Evolutionary conservation across 805 yeast genomes (phyloP), one percentile per base, ranked within the genome.

Genomic region (Wickerhamiella musiphila): DNA sequence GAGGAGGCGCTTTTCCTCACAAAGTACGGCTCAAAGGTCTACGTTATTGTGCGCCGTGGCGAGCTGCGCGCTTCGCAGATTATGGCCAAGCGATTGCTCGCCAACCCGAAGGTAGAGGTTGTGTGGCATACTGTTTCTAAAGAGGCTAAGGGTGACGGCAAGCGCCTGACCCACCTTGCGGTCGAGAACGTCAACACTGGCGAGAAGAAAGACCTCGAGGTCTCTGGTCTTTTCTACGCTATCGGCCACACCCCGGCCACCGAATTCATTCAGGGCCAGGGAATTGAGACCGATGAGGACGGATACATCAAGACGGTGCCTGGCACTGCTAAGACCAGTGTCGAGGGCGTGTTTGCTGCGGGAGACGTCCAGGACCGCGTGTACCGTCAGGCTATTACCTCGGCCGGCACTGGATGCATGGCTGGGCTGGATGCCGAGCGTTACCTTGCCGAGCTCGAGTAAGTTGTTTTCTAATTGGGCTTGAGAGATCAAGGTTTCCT

Each of bases 361-460:
- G 98, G 98, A 61, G 98, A 90, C 53, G 98, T 90, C 36, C 98
- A 90, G 61, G 98, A 90, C 61, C 76, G 81, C 58, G 71, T 70
- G 55, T 90, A 86, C 61, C 81, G 98, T 73, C 98, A 90, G 65
- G 98, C 98, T 37, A 82, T 90, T 53, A 90, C 98, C 26, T 83
- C 95, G 56, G 98, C 98, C n/a, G 98, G 98, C 52, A 69, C 94
- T 41, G 98, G 98, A 42, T 90, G 98, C 68, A 86, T 84, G 95
- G 98, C 98, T 49, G 98, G 93, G 38, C 68, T 90, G 40, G 96
- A 90, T 50, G 81, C 86, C 51, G 95, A 84, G 63, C 76, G 71
- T 56, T 78, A 66, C 56, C 54, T 84, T 40, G 61, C 86, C 28
- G 92, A 78, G 37, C 51, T 47, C 30, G 56, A 51, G 37, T 34